Evolutionary conservation across 352 stramenopile species (phyloP), one percentile per base, ranked within the genome.

Genomic region (Phytophthora pistaciae): DNA sequence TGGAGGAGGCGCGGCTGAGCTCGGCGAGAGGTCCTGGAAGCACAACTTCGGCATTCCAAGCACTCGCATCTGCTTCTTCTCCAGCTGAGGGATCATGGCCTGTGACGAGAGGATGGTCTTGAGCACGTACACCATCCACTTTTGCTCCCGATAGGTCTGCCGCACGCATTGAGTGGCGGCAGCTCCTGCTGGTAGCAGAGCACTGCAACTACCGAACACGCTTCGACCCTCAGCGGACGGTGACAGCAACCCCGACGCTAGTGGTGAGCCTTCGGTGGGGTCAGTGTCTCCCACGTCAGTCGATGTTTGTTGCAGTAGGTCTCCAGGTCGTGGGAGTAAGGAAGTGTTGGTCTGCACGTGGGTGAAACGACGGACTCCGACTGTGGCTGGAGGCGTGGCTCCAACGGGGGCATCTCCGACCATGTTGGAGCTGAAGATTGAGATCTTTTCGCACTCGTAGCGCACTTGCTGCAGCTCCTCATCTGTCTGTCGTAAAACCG

Each of bases 381-480:
- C 46, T 1, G 69, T 44, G 2, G 53, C 60, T 44, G 46, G 52
- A 9, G 40, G 18, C 14, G 62, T 75, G 40, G 46, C 21, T 1
- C 50, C 57, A 10, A 49, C 38, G 2, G 21, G 48, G 3, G 38
- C 21, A 8, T 73, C 59, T n/a, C 27, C 64, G 27, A 63, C 38
- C 27, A n/a, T 60, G 20, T 14, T 56, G 44, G 27, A 60, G 0
- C 56, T 60, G 8, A 82, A 88, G 9, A 92, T 60, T 14, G 86
- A 91, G 10, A 91, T 77, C 46, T 93, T 91, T 55, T 91, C 84
- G 49, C 82, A 91, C 55, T 90, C 82, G 56, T 93, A 94, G n/a
- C 83, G 83, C 8, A 92, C 83, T 65, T 90, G 78, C 23, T 92
- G 83, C 5, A 94, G 74, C 27, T 90, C 84, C 13, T 91, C 86